Percentiles rank a stretch among this genome's conserved stretches.
phyloP scores from a whole-genome alignment of 106 monocot species.

The Dactylorhiza incarnata region DNA sequence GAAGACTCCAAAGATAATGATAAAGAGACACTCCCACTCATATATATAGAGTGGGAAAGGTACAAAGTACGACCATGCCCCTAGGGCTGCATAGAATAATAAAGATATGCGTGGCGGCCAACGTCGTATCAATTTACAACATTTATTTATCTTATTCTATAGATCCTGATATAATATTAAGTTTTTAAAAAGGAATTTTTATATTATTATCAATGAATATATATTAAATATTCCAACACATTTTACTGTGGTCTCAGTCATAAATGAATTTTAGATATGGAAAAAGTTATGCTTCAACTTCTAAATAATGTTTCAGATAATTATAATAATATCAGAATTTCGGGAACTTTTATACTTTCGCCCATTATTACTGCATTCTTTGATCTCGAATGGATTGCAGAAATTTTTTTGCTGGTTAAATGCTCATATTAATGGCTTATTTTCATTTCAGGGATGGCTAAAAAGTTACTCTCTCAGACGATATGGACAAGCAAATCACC shows the following conservation, averaged over 20 bases:
- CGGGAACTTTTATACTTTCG: background rate
- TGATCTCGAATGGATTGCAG: background rate
- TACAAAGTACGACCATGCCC: too few species aligned
- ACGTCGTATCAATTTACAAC: too few species aligned
- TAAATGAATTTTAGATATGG: background rate
- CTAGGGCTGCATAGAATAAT: too few species aligned
- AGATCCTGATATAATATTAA: too few species aligned
- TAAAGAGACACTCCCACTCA: too few species aligned
- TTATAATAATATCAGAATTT: background rate
- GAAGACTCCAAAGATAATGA: too few species aligned
- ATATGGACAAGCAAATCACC: slow-evolving; percentile 40
- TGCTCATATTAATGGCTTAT: background rate
- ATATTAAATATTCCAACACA: background rate
- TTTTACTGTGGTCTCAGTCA: background rate
- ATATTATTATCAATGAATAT: too few species aligned
- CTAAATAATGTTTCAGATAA: background rate
- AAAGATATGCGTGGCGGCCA: too few species aligned
- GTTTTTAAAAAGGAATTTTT: too few species aligned
- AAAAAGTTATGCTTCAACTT: background rate
- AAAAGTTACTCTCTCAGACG: slow-evolving; percentile 64
- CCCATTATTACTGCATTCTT: background rate
- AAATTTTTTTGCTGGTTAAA: background rate
- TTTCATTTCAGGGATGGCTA: slow-evolving; percentile 50
- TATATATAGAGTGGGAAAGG: too few species aligned
- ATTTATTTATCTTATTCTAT: too few species aligned